Evolutionary conservation across 148 eudicot species (phyloP), one percentile per base, ranked within the genome.

Genomic region (Vaccinium macrocarpon): DNA sequence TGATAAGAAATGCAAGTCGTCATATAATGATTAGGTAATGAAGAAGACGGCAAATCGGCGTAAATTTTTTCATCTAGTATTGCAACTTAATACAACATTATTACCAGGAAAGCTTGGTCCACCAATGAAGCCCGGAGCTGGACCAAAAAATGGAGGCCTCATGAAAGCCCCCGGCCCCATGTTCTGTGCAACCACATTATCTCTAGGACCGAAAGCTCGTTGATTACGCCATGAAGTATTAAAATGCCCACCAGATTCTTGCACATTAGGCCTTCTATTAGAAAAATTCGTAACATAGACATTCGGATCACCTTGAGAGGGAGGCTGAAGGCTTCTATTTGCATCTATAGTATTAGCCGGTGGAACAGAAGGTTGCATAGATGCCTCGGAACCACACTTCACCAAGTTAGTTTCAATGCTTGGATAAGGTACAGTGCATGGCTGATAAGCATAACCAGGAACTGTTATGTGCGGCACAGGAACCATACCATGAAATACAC

Each of bases 101-200:
- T 87, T 94, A 96, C 98, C 98, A 4, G 95, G 93, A 84, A 89
- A 93, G 76, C 87, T 84, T 59, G 96, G 89, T 51, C 93, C 96
- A 55, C 88, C 91, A 76, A 91, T 85, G 82, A 92, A 93, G 81
- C 89, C 89, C 2, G 93, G 89, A 73, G 88, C 81, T 82, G 91
- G 93, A 81, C 91, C 94, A 77, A 88, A 74, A 90, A 85, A 87
- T 15, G 94, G 89, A 83, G 93, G 93, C 86, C 93, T 90, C 35
- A 86, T 27, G 79, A 88, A 92, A 87, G 89, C 88, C 89, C 95
- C 87, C 42, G 94, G 90, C 46, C 92, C 91, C 89, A 92, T 35
- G 77, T 25, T 78, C 29, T 77, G 84, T 55, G 76, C 71, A 68
- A 68, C 35, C 29, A 53, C 19, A 52, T 82, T 76, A 12, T 86